Evolutionary conservation across 2,329 filamentous ascomycete species (phyloP).

Genomic region (Pseudogymnoascus sp.): DNA sequence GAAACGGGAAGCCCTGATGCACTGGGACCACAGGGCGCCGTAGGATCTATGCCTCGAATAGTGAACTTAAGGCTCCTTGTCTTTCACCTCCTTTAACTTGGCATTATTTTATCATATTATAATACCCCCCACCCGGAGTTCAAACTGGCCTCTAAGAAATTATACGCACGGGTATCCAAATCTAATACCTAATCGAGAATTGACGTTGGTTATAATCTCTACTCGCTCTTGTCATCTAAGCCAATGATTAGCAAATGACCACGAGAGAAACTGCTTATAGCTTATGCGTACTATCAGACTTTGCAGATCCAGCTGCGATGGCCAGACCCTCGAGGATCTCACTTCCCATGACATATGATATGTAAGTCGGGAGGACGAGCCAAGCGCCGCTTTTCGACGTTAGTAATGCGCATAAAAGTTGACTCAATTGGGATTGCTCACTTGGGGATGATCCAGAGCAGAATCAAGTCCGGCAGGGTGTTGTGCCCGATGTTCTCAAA

Average conservation of each 20-base stretch:
- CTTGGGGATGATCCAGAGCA: slow-evolving; percentile 61
- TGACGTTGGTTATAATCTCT: not conserved
- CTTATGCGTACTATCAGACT: not conserved
- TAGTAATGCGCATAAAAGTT: slow-evolving; percentile 12
- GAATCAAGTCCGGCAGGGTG: slow-evolving; percentile 40
- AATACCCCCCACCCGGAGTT: not conserved
- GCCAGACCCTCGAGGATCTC: slow-evolving; percentile 56
- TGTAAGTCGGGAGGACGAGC: slow-evolving; percentile 55
- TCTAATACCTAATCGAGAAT: not conserved
- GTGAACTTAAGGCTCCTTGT: not conserved
- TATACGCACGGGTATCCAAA: not conserved
- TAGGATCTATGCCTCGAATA: not conserved
- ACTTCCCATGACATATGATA: slow-evolving; percentile 48
- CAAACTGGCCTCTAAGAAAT: not conserved
- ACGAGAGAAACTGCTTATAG: not conserved
- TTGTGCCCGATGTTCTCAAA: slow-evolving; percentile 59
- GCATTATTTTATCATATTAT: not conserved
- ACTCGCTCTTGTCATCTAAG: not conserved
- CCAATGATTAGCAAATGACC: not conserved
- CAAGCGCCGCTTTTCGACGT: slow-evolving; percentile 47
- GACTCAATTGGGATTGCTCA: slow-evolving; percentile 32
- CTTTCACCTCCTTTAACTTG: not conserved
- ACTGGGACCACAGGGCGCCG: not conserved
- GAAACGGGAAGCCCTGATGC: not conserved
- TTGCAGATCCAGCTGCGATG: slow-evolving; percentile 29